Conservation (phyloP, 306 rosid species). For the Malus orientalis region DNA sequence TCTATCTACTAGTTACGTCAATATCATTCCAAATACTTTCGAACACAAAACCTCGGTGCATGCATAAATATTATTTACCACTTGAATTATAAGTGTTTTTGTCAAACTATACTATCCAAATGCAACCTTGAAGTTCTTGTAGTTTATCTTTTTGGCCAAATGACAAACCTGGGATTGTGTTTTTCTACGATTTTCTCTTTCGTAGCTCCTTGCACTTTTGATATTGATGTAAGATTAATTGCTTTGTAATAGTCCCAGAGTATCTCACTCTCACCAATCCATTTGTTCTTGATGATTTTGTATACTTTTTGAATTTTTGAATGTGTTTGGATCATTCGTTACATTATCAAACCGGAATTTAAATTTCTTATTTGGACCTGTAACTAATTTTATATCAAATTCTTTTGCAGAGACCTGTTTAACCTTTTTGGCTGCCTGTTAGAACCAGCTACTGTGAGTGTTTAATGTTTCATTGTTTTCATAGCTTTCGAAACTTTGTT, state of each 20-base stretch:
- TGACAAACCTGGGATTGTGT: background rate
- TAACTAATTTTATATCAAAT: constrained; percentile 10
- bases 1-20: background rate
- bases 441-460: constrained; percentile 87
- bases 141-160: background rate
- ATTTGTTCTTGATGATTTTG: background rate
- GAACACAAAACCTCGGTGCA: background rate
- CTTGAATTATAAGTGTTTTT: background rate
- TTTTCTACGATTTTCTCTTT: background rate
- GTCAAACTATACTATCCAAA: background rate
- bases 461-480: background rate
- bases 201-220: background rate
- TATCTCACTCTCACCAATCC: background rate
- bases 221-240: background rate
- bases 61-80: background rate
- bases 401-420: constrained; percentile 59
- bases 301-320: background rate
- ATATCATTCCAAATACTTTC: background rate
- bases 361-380: background rate
- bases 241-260: background rate
- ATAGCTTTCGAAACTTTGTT: background rate
- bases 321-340: background rate
- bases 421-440: constrained; percentile 68
- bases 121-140: background rate
- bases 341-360: background rate